These are phyloP conservation scores for Aspergillus cavernicola DNA, from an alignment of 495 filamentous ascomycete species.

Conservation along the genomic window DNA sequence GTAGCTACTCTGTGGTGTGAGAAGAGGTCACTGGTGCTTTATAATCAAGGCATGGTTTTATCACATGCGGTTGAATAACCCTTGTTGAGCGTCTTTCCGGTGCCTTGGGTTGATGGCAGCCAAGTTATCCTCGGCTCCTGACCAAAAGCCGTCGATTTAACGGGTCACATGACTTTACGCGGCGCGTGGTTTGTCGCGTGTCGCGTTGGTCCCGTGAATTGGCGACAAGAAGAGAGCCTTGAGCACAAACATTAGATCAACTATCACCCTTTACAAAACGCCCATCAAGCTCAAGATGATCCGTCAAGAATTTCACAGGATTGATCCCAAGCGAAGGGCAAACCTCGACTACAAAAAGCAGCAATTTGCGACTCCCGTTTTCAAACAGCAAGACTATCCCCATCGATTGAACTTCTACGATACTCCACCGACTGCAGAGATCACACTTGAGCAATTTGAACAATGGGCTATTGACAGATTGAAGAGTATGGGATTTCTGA, in stretches of 20 bases:
- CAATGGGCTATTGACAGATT: conserved; percentile 98
- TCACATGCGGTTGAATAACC: too few relatives aligned
- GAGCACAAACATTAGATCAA: too few relatives aligned
- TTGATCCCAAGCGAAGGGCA: conserved; percentile 76
- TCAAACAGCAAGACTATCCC: conserved; percentile 70
- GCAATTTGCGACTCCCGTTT: conserved; percentile 74
- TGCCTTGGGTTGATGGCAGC: background rate
- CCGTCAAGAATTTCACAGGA: conserved; percentile 64
- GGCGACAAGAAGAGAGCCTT: conserved; percentile 5
- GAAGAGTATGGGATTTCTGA: conserved; percentile 51
- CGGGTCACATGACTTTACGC: background rate
- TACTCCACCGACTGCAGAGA: conserved; percentile 83
- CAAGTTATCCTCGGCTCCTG: background rate
- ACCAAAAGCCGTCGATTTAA: background rate
- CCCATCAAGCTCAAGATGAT: conserved; percentile 53
- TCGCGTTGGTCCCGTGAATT: conserved; percentile 18
- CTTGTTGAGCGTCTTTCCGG: background rate
- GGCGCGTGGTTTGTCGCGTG: background rate
- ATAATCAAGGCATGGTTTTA: background rate
- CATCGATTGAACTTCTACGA: conserved; percentile 91
- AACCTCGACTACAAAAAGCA: conserved; percentile 74
- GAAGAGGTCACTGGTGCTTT: too few relatives aligned
- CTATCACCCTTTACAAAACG: background rate
- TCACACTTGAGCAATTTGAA: conserved; percentile 96
- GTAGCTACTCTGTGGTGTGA: too few relatives aligned